Base-by-base conservation (phyloP, 306 rosid species). In the Acmispon strigosus region DNA sequence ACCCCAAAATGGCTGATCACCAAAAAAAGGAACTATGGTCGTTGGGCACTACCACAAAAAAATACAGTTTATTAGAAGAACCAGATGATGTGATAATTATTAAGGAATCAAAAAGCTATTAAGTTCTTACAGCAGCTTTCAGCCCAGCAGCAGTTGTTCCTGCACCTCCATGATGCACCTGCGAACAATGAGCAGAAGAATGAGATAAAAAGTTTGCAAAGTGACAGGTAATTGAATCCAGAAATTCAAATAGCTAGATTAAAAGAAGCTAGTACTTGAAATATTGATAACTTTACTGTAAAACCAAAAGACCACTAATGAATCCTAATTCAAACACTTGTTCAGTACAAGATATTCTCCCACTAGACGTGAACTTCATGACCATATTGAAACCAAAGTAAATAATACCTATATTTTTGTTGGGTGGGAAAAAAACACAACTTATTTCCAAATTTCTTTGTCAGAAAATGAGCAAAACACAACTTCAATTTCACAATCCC, bases 71-170 rank as follows among this genome's bases (percentile, higher is more conserved):
- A 65, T 69, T 49, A 70, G 50, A 61, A 55, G 10, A 80, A 69
- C 44, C 59, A 14, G 52, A 37, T 53, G 22, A 74, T 54, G 17
- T 48, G 43, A 19, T 61, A 60, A 36, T 45, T 24, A 52, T 2
- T 10, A 68, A 44, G 51, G 60, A 72, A 45, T 59, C 62, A 20
- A 69, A 74, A 60, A 20, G 20, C 75, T 34, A 72, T 18, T 2
- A 77, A 79, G 24, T 68, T 73, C 76, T 81, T 89, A 95, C 99
- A 10, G 99, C 93, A 74, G 99, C 97, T 84, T 84, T 91, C 59
- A 95, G 83, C 81, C 99, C 99, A 45, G 99, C 97, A 76, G 99
- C 99, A 39, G 99, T 95, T n/a, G 99, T 95, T 84, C 99, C 99
- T 69, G 99, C 99, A 73, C 99, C 99, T 58, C 99, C 99, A 61